A percentile compares a stretch with the other conserved stretches of the same genome.
These are phyloP conservation scores for Diaporthe longicolla DNA, from an alignment of 2,329 filamentous ascomycete species.

Conservation along the genomic window DNA sequence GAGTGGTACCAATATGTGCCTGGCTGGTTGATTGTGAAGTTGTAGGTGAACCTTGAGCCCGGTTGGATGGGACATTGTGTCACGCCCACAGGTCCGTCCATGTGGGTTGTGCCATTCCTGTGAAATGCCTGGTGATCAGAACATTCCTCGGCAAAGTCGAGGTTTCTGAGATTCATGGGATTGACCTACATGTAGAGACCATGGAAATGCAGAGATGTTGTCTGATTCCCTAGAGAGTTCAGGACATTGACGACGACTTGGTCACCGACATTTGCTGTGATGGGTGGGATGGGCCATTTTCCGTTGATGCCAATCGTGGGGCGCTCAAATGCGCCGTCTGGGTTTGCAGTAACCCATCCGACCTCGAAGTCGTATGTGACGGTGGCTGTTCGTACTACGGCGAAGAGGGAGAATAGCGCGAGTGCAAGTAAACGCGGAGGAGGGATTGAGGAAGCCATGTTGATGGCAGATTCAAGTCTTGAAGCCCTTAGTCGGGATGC, in stretches of 20 bases:
- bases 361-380: slow-evolving; percentile 40
- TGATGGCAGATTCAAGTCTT: background rate
- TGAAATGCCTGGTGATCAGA: slow-evolving; percentile 1
- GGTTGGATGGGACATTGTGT: slow-evolving; percentile 78
- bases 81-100: slow-evolving; percentile 78
- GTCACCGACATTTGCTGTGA: slow-evolving; percentile 37
- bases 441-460: slow-evolving; percentile 12
- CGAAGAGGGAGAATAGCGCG: slow-evolving; percentile 13
- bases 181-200: slow-evolving; percentile 32
- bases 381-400: slow-evolving; percentile 27
- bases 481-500: background rate
- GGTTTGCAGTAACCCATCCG: slow-evolving; percentile 34
- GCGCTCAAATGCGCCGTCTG: slow-evolving; percentile 20
- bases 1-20: slow-evolving; percentile 88
- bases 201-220: slow-evolving; percentile 38
- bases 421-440: slow-evolving; percentile 9
- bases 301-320: slow-evolving; percentile 36
- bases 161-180: background rate
- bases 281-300: slow-evolving; percentile 28
- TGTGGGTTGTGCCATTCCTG: slow-evolving; percentile 72
- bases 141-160: background rate
- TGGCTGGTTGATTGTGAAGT: slow-evolving; percentile 77
- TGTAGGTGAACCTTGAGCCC: slow-evolving; percentile 76
- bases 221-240: slow-evolving; percentile 35
- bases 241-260: slow-evolving; percentile 29